phyloP scores from a whole-genome alignment of 2,329 filamentous ascomycete genomes.

The Penicillium sp. region DNA sequence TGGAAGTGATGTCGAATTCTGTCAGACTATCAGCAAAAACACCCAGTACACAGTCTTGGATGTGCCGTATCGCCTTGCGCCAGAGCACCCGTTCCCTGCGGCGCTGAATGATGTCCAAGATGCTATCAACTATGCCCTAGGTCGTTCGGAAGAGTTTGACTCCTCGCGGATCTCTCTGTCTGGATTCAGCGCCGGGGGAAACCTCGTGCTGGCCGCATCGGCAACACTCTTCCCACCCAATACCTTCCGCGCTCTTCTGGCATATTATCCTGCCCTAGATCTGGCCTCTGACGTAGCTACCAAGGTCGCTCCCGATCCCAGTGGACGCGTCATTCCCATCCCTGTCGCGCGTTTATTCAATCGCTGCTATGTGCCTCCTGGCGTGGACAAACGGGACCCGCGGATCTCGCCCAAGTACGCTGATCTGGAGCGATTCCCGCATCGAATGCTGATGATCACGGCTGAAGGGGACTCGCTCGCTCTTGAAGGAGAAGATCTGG shows the following conservation, averaged over 20 bases:
- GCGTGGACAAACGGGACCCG: constrained; percentile 38
- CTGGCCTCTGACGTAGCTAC: constrained; percentile 25
- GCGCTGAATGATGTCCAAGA: constrained; percentile 51
- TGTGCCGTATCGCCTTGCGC: constrained; percentile 48
- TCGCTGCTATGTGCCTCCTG: constrained; percentile 36
- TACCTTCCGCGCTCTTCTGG: constrained; percentile 41
- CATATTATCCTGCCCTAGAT: constrained; percentile 43
- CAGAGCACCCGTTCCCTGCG: constrained; percentile 50
- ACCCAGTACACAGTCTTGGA: constrained; percentile 46
- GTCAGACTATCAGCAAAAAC: constrained; percentile 32
- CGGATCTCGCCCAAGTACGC: constrained; percentile 42
- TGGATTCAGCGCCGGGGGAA: constrained; percentile 54
- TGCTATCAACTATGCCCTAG: constrained; percentile 43
- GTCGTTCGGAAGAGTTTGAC: constrained; percentile 45
- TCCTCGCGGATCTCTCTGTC: constrained; percentile 41
- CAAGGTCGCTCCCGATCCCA: constrained; percentile 35
- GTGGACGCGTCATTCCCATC: constrained; percentile 31
- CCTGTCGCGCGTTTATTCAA: constrained; percentile 38
- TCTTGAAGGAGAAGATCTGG: constrained; percentile 39
- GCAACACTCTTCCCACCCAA: constrained; percentile 37
- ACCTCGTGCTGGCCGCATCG: constrained; percentile 45
- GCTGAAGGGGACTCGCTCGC: constrained; percentile 39
- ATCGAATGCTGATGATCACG: constrained; percentile 40
- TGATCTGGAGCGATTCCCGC: constrained; percentile 35
- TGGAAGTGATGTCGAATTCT: constrained; percentile 42